Base-by-base conservation (phyloP, 495 filamentous ascomycete genomes). In the Astrothelium macrocarpum region DNA sequence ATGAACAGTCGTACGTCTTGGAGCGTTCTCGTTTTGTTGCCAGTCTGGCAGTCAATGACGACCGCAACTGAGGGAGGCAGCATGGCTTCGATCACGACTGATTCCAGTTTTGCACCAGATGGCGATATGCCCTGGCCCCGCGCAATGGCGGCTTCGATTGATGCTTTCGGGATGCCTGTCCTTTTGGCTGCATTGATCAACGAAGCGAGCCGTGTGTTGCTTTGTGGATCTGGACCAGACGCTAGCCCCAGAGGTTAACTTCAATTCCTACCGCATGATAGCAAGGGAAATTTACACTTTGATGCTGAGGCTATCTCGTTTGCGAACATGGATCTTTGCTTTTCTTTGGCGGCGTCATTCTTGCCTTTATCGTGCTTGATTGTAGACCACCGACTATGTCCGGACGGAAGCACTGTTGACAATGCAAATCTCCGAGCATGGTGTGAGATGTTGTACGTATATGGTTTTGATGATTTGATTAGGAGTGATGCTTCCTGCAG, bases 341-440 rank as follows among this genome's bases (percentile, higher is more conserved):
- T 68, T 62, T 74, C 82, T 70, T 83, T 87, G 67, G 78, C 79
- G 14, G 72, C 73, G 76, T 97, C 92, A 66, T 84, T 84, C 67
- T 84, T 87, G 43, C 83, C 89, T 74, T 99, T 99, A 76, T 92
- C 90, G 72, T 99, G 95, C 67, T 85, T 88, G 76, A 97, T 97
- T 66, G 92, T 94, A 39, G 90, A 89, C 94, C 94, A 99, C 72
- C 88, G 85, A 73, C 84, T 96, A 75, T 96, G 90, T 36, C 92
- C 91, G 53, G 88, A 88, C 32, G 75, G 74, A 7, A 78, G 66
- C 4, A 67, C 32, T 1, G 81, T 58, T 23, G 78, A 80, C 23
- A 80, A 80, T 32, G 80, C 78, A 71, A 92, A 87, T 60, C 67
- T 65, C 42, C 76, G 73, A 63, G 67, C 69, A 18, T 64, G 43